Conservation (phyloP, 2,329 filamentous ascomycete genomes). For the Monosporascus sp. region DNA sequence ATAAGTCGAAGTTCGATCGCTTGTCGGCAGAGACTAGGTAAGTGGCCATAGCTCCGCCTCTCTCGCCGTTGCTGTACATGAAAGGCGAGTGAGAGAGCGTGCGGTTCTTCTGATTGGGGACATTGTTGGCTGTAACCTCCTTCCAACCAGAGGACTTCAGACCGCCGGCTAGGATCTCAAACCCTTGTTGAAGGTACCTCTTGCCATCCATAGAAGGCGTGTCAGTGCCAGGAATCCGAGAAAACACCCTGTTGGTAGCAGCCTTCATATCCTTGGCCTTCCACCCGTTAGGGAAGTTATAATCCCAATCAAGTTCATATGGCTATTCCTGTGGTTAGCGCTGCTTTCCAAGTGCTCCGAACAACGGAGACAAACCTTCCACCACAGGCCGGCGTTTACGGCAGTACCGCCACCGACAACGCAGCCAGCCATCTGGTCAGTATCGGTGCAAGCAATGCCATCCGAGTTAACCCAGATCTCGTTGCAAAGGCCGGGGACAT, state of each 20-base stretch:
- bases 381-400: slow-evolving; percentile 65
- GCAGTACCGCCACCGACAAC: slow-evolving; percentile 63
- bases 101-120: slow-evolving; percentile 59
- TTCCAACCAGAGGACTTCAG: slow-evolving; percentile 58
- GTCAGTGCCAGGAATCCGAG: slow-evolving; percentile 65
- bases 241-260: slow-evolving; percentile 58
- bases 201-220: slow-evolving; percentile 61
- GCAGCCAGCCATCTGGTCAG: slow-evolving; percentile 69
- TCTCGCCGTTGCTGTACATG: slow-evolving; percentile 62
- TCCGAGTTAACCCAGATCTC: slow-evolving; percentile 61
- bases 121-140: slow-evolving; percentile 53
- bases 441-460: slow-evolving; percentile 62
- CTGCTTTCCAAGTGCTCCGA: neutral
- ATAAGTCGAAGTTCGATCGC: slow-evolving; percentile 61
- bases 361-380: slow-evolving; percentile 40
- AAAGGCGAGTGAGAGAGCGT: slow-evolving; percentile 60
- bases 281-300: slow-evolving; percentile 69
- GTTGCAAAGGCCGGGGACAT: slow-evolving; percentile 67
- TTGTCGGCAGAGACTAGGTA: slow-evolving; percentile 60
- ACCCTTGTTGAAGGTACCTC: slow-evolving; percentile 63
- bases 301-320: slow-evolving; percentile 61
- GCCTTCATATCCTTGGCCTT: slow-evolving; percentile 56
- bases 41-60: slow-evolving; percentile 65
- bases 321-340: slow-evolving; percentile 33
- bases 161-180: slow-evolving; percentile 55